Base-by-base conservation (phyloP, 2,329 filamentous ascomycete genomes). In the Pseudogymnoascus sp. region DNA sequence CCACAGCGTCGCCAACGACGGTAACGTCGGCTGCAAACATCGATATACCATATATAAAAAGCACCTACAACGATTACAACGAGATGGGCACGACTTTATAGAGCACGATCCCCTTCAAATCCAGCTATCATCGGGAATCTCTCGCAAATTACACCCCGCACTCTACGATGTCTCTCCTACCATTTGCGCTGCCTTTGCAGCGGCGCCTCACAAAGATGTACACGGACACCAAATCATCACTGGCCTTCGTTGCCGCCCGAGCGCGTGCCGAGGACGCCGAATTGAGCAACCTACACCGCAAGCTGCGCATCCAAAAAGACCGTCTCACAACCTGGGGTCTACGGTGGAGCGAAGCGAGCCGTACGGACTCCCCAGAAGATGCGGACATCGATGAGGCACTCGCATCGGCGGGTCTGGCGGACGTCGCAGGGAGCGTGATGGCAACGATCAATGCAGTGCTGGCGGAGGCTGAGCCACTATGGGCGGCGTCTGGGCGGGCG, bases 251-350 rank as follows among this genome's bases (percentile, higher is more conserved):
- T 71, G 87, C 83, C 72, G 83, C n/a, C n/a, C n/a, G n/a, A n/a
- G 81, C 81, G 66, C 86, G 81, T 74, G 77, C 83, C 69, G 78
- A 88, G 71, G 81, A 87, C 71, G 88, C 88, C 23, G 88, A 91
- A 67, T 84, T 90, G 71, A 85, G 87, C 70, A 81, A 83, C 14
- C 78, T 93, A 33, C 88, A 92, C 72, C 86, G 88, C 66, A 91
- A 90, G 73, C 83, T 91, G 67, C 84, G 88, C 66, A 91, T 92
- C 67, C 90, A 93, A 70, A 91, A 90, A 73, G 88, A 92, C 76
- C 82, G 90, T 14, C 79, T 93, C 55, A 86, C 90, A 63, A 88
- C 86, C 64, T 93, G 90, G 90, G 90, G 89, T 0, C 78, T 91
- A 61, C 88, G 91, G 73, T 93, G 90, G 90, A 89, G 86, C 62